A percentile compares a stretch with the other conserved stretches of the same genome.
Evolutionary conservation across 2,329 filamentous ascomycete species (phyloP).

Genomic region (Pseudopyricularia cyperi): DNA sequence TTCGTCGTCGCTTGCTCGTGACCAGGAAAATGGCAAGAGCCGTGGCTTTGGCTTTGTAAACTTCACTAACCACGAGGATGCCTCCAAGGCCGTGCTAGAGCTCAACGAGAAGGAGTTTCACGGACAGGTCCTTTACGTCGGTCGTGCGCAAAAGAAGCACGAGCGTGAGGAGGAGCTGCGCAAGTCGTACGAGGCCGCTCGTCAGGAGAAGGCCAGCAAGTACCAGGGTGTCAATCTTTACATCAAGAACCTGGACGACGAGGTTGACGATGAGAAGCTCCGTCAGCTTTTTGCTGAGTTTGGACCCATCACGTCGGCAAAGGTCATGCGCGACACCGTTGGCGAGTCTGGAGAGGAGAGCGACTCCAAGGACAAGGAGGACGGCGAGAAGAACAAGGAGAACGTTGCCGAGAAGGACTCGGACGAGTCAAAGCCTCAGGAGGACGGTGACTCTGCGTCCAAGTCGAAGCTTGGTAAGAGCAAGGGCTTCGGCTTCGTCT

Average conservation of each 20-base stretch:
- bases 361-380: slow-evolving; percentile 35
- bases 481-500: slow-evolving; percentile 99
- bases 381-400: slow-evolving; percentile 32
- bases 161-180: slow-evolving; percentile 98
- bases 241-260: slow-evolving; percentile 97
- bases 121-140: slow-evolving; percentile 92
- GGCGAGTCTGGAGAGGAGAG: slow-evolving; percentile 44
- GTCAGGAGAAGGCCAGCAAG: slow-evolving; percentile 96
- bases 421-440: slow-evolving; percentile 33
- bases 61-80: slow-evolving; percentile 83
- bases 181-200: slow-evolving; percentile 96
- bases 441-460: slow-evolving; percentile 48
- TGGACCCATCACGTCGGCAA: slow-evolving; percentile 93
- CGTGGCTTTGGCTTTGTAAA: slow-evolving; percentile 95
- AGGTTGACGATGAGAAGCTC: slow-evolving; percentile 95
- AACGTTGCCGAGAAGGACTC: slow-evolving; percentile 30
- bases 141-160: slow-evolving; percentile 99
- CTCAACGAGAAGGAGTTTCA: slow-evolving; percentile 88
- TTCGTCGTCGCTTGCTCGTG: slow-evolving; percentile 84
- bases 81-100: slow-evolving; percentile 74
- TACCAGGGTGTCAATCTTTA: slow-evolving; percentile 99
- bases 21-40: slow-evolving; percentile 74
- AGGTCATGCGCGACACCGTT: slow-evolving; percentile 88
- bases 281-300: slow-evolving; percentile 85
- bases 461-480: slow-evolving; percentile 76